Percentiles rank a stretch among this genome's conserved stretches.
These are phyloP conservation scores for Prosopis cineraria DNA, from an alignment of 306 rosid species.

Conservation along the genomic window DNA sequence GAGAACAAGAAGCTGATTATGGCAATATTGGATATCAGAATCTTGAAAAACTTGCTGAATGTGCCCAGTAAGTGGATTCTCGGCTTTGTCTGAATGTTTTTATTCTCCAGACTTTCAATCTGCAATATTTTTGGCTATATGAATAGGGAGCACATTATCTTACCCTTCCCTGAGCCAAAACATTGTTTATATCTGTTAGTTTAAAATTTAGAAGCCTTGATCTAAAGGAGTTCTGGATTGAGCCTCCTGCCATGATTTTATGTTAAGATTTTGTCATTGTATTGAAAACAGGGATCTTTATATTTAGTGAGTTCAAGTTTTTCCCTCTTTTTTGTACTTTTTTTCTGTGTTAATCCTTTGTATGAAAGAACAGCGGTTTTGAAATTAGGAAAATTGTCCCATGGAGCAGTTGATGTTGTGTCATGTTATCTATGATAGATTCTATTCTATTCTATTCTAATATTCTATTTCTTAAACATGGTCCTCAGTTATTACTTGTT, in stretches of 20 bases:
- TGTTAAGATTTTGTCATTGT: background rate
- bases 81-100: background rate
- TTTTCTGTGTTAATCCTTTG: background rate
- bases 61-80: background rate
- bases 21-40: background rate
- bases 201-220: background rate
- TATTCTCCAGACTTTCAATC: background rate
- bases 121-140: background rate
- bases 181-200: too few relatives aligned
- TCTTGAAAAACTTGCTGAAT: conserved; percentile 1
- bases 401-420: background rate
- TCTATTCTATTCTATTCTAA: background rate
- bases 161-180: too few relatives aligned
- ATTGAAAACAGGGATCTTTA: too few relatives aligned
- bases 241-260: background rate
- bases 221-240: background rate
- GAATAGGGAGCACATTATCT: background rate
- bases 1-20: background rate
- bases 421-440: background rate
- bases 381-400: background rate
- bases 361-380: background rate
- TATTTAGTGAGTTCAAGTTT: too few relatives aligned
- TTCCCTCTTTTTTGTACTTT: background rate
- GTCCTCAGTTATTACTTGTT: background rate
- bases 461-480: background rate